Base-by-base conservation (phyloP, 805 yeast species). In the Metschnikowia sp. region DNA sequence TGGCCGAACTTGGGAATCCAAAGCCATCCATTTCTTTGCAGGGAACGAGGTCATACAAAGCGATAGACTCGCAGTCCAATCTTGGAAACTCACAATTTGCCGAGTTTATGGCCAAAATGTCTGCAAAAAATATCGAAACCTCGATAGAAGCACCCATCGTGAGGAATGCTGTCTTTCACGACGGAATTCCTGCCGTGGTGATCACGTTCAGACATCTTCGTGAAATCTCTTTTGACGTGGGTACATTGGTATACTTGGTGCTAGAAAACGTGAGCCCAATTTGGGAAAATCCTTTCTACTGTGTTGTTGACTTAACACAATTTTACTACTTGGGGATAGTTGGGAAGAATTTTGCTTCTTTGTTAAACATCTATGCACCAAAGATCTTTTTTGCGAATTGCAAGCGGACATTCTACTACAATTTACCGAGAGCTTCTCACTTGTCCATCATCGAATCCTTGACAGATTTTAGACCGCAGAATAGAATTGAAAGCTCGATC, bases 81-180 rank as follows among this genome's bases (percentile, higher is more conserved):
- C 79, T 77, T 35, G 72, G 69, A 32, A 77, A 78, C 42, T 66
- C 76, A 1, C 79, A 77, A 47, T 69, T 83, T 26, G 82, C 79
- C 56, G 95, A 88, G 47, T 86, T 86, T 54, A 83, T 89, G 88
- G 77, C 81, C 26, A 82, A 81, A 47, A 77, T 82, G 65, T 72
- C 88, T 0, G 68, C 78, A 39, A 76, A 77, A 49, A 82, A 83
- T 49, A 64, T 76, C 10, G 78, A 76, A 4, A 52, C 61, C n/a
- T 61, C 74, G 6, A 58, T 69, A 19, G 79, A 78, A 12, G 56
- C 65, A 11, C 69, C 74, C 0, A 68, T 83, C 33, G 74, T 86
- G 10, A 81, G 78, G 43, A 88, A 81, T 52, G 80, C 86, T 1
- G 79, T 85, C 12, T 80, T 85, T 33, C 72, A 77, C 34, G 95